Conservation (phyloP, 345 rosid species). For the Rhodamnia argentea region DNA sequence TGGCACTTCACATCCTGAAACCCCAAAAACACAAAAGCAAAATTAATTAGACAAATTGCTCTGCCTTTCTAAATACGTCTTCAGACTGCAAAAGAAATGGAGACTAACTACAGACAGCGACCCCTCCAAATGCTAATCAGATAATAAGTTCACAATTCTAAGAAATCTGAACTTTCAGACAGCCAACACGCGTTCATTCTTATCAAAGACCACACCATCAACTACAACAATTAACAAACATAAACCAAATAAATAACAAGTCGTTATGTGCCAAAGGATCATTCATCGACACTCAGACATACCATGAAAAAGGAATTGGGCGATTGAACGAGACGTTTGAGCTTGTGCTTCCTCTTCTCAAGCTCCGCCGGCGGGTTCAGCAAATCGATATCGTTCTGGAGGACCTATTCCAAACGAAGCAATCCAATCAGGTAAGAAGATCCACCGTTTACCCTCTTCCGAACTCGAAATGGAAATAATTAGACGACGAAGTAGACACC, state of each 20-base stretch:
- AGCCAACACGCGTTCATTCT: not conserved
- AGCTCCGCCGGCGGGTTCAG: not conserved
- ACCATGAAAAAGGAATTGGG: slow-evolving; percentile 7
- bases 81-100: not conserved
- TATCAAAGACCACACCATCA: not conserved
- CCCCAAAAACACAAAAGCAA: not conserved
- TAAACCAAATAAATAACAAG: not conserved
- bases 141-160: not conserved
- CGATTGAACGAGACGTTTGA: slow-evolving; percentile 3
- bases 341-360: slow-evolving; percentile 7
- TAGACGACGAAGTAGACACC: not conserved
- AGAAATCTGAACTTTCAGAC: not conserved
- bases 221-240: not conserved
- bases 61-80: not conserved
- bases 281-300: not conserved
- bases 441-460: not conserved
- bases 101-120: not conserved
- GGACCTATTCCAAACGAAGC: not conserved
- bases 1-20: slow-evolving; percentile 4
- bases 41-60: not conserved
- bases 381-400: not conserved
- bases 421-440: not conserved
- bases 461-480: not conserved
- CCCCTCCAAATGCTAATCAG: not conserved
- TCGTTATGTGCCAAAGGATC: not conserved